These are phyloP conservation scores for Aspergillus asperescens DNA, from an alignment of 495 filamentous ascomycete species.

Conservation along the genomic window DNA sequence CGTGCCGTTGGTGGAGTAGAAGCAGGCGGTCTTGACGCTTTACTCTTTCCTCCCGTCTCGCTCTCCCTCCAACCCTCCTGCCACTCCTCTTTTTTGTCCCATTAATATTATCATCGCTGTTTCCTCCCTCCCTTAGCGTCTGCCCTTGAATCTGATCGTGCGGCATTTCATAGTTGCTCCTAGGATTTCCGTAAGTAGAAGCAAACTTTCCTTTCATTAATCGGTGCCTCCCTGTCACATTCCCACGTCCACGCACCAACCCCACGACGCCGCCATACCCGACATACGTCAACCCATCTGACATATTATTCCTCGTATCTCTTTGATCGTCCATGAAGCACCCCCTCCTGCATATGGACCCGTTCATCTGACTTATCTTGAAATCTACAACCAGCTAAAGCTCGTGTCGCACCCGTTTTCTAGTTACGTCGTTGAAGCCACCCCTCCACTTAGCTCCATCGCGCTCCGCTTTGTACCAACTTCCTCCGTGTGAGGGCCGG, in stretches of 20 bases:
- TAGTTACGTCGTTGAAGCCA: conserved; percentile 1
- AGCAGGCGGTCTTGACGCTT: conserved; percentile 20
- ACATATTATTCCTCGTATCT: conserved; percentile 17
- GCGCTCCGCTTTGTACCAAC: conserved; percentile 17
- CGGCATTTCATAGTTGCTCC: neutral
- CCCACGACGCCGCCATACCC: conserved; percentile 9
- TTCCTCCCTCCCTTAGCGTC: neutral
- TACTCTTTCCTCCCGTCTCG: conserved; percentile 16
- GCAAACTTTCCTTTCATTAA: neutral
- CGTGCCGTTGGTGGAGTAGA: conserved; percentile 37
- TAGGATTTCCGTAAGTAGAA: conserved; percentile 7
- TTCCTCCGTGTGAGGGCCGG: conserved; percentile 20
- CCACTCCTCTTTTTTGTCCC: conserved; percentile 14
- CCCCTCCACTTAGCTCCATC: conserved; percentile 12
- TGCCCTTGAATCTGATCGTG: conserved; percentile 2
- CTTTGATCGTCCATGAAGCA: conserved; percentile 13
- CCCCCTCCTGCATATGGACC: conserved; percentile 1
- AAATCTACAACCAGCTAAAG: conserved; percentile 9
- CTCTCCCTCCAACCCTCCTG: conserved; percentile 9
- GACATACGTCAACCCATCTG: conserved; percentile 21
- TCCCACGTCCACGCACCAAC: conserved; percentile 4
- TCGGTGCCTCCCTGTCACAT: neutral
- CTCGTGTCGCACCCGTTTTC: conserved; percentile 3
- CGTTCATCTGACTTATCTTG: conserved; percentile 12
- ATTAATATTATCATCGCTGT: conserved; percentile 5